Base-by-base conservation (phyloP, 1,284 basidiomycete species). In the Cutaneotrichosporon daszewskae region DNA sequence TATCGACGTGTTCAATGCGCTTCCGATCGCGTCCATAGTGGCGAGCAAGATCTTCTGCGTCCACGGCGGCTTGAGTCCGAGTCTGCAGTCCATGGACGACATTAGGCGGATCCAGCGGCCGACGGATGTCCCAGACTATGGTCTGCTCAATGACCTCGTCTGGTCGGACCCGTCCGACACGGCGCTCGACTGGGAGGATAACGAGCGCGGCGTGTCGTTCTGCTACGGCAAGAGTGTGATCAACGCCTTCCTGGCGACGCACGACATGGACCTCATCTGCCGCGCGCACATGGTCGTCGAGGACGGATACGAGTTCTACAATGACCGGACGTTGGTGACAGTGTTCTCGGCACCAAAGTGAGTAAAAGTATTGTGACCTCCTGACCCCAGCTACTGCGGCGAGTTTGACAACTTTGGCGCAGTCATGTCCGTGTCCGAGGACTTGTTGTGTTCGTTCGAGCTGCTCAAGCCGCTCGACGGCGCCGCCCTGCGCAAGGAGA, bases 271-370 rank as follows among this genome's bases (percentile, higher is more conserved):
- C 73, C 78, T 99, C 52, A 98, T 99, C 73, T 98, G 95, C 75
- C 83, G 95, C 41, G 95, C 95, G 31, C 95, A 99, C 73, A 98
- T 98, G 95, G 95, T 99, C 28, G 95, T 99, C 43, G 95, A 99
- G 68, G 89, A 92, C 64, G 95, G 94, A 3, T 98, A 98, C 67
- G 95, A 99, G 75, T 99, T 99, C 67, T 99, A 95, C 89, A 97
- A 98, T 64, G 95, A 99, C 62, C 79, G 95, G 52, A 97, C 94
- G 41, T 74, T 99, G 55, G 95, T 99, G 35, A 99, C 95, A 0
- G 91, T 99, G 37, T 99, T 99, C 72, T 94, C 89, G 57, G 95
- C 95, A 43, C 91, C 91, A 72, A 94, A 73, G 92, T 92, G 61
- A 74, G 84, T 76, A 3, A 12, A 24, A n/a, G n/a, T n/a, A n/a